Evolutionary conservation across 1,284 basidiomycete genomes (phyloP).

Genomic region (Tausonia pullulans): DNA sequence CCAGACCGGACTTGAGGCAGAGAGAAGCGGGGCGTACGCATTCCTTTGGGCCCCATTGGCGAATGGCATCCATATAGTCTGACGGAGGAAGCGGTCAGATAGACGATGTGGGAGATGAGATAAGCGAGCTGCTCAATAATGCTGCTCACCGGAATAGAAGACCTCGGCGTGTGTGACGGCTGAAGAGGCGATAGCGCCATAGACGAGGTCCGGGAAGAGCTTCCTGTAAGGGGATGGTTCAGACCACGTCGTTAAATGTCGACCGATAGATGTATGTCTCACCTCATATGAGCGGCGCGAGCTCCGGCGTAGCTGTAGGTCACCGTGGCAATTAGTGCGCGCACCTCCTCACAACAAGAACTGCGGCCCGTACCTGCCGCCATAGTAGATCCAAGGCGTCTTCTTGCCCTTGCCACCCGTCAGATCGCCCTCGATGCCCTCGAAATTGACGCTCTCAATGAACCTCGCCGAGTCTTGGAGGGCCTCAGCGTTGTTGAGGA

Average conservation of each 20-base stretch:
- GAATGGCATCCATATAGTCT: conserved; percentile 73
- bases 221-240: background rate
- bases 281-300: conserved; percentile 70
- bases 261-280: background rate
- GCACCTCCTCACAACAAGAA: background rate
- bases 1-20: background rate
- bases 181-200: conserved; percentile 64
- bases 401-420: conserved; percentile 44
- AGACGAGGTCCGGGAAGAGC: conserved; percentile 76
- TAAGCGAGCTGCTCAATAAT: background rate
- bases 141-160: conserved; percentile 39
- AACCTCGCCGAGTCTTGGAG: conserved; percentile 89
- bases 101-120: background rate
- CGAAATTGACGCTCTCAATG: conserved; percentile 66
- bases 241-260: background rate
- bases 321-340: too few species aligned
- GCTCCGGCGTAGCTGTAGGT: conserved; percentile 68
- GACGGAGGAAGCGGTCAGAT: conserved; percentile 25
- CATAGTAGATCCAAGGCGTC: conserved; percentile 90
- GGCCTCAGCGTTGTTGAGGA: conserved; percentile 78
- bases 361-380: conserved; percentile 39
- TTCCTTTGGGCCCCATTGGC: conserved; percentile 54
- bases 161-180: conserved; percentile 44
- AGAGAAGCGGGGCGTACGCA: conserved; percentile 37
- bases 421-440: conserved; percentile 56